These are phyloP conservation scores for Phylloporus sp. DNA, from an alignment of 768 basidiomycete species.

Conservation along the genomic window DNA sequence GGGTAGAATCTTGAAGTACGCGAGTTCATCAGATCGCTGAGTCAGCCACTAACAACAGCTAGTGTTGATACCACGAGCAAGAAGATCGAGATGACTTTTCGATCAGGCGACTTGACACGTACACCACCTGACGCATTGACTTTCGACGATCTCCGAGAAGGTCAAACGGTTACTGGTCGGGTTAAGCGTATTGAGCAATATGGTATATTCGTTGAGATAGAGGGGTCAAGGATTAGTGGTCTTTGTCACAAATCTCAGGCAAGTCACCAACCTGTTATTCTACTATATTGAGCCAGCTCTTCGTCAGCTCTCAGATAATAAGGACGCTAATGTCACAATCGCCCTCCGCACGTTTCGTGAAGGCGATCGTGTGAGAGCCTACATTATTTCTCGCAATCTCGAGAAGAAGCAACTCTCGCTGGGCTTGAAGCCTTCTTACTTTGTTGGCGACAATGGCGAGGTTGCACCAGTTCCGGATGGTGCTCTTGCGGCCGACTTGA, in stretches of 20 bases:
- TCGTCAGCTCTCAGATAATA: conserved; percentile 80
- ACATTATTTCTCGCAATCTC: conserved; percentile 67
- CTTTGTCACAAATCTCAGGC: conserved; percentile 95
- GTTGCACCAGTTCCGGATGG: conserved; percentile 31
- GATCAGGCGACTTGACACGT: conserved; percentile 54
- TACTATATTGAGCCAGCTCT: not conserved
- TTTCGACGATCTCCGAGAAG: conserved; percentile 60
- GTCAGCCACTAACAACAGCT: conserved; percentile 8
- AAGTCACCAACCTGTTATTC: conserved; percentile 13
- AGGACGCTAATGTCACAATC: conserved; percentile 69
- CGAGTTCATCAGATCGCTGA: not conserved
- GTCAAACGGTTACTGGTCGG: conserved; percentile 74
- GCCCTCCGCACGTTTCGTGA: conserved; percentile 81
- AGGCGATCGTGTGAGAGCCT: conserved; percentile 81
- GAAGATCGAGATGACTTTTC: conserved; percentile 90
- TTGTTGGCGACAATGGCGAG: conserved; percentile 56
- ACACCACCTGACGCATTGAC: conserved; percentile 35
- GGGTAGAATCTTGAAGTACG: conserved; percentile 79
- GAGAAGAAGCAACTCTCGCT: conserved; percentile 80
- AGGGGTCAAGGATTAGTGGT: conserved; percentile 80
- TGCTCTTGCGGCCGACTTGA: conserved; percentile 30
- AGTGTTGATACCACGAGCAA: conserved; percentile 71
- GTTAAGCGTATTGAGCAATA: conserved; percentile 84
- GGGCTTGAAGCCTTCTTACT: conserved; percentile 84
- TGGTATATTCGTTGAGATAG: conserved; percentile 89